Evolutionary conservation across 345 rosid genomes (phyloP), one percentile per base, ranked within the genome.

Genomic region (Heritiera fomes): DNA sequence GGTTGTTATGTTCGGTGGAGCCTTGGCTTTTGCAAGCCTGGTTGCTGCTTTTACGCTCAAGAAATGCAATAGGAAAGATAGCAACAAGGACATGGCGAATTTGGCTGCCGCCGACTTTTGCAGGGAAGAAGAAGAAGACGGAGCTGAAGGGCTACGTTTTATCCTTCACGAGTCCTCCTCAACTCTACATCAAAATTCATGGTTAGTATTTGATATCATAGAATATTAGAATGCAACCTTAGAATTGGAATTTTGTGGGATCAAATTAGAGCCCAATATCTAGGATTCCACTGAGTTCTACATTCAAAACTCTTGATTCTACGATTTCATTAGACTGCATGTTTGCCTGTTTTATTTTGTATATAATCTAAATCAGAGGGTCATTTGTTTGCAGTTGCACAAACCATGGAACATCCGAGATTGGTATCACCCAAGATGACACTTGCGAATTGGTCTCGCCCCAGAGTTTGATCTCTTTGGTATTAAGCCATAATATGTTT

Each of bases 1-100:
- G 10, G 69, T 80, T 76, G 63, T 85, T 59, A 66, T 84, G 56
- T 81, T 80, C 74, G 90, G 85, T 43, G 91, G 91, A n/a, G 90
- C 89, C 2, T 50, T 90, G 81, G 91, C 85, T 77, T 80, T 83
- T 50, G 88, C 84, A 1, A 73, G 86, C 61, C 69, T 87, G 77
- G 46, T 84, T 28, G 88, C 86, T 1, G 82, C 83, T 8, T 86
- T 86, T 76, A 55, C 87, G 3, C 46, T 81, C 70, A 69, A 71
- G 69, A 84, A 67, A 68, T 71, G 81, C 0, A 82, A 80, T 1
- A 82, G 76, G 49, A 77, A 75, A 20, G 8, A 14, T 66, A 32
- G 1, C 30, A 47, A 5, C 3, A 9, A 47, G 11, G 73, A 72
- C 11, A 11, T 18, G 1, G 53, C 34, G 9, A 49, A 73, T 13